Base-by-base conservation (phyloP, 139 green algal species). In the Haematococcus sp. region DNA sequence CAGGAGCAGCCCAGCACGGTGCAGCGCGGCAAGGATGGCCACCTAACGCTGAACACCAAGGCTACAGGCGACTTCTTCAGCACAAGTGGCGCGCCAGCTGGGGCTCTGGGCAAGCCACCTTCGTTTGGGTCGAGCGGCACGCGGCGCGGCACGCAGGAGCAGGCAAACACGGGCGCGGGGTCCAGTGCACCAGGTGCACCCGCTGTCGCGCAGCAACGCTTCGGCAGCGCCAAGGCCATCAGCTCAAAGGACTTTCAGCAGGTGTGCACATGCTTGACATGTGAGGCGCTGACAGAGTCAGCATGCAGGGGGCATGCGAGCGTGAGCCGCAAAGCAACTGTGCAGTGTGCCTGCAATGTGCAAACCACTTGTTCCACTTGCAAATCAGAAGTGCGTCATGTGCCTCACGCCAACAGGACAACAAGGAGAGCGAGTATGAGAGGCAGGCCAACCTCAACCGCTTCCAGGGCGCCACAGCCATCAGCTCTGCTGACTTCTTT, bases 201-300 rank as follows among this genome's bases (percentile, higher is more conserved):
- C 43, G 40, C 22, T 46, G 35, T 31, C 51, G 64, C 91, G 54
- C 90, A 91, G 54, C 78, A 90, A 56, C 87, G 91, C 55, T 97
- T 96, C 76, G 86, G 79, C 34, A 91, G 89, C 32, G 93, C 94
- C 72, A 98, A 98, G 87, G 88, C 90, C 56, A 97, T 98, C 56
- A 96, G 90, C 13, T 92, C 83, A 54, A 80, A 82, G 23, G 78
- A 91, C 49, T 91, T 89, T 59, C 81, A 91, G 75, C 40, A 63
- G n/a, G 61, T 68, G 56, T 49, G 40, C 40, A 49, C 40, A 49
- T 49, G 7, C 7, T 49, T 49, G 40, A 19, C 11, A 49, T 49
- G n/a, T n/a, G n/a, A n/a, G n/a, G n/a, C n/a, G n/a, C n/a, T n/a
- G n/a, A n/a, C n/a, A n/a, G n/a, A n/a, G n/a, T n/a, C n/a, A n/a